Percentiles rank a stretch among this genome's conserved stretches.
Conservation (phyloP, 2,329 filamentous ascomycete genomes). For the Botrytis sinoallii region DNA sequence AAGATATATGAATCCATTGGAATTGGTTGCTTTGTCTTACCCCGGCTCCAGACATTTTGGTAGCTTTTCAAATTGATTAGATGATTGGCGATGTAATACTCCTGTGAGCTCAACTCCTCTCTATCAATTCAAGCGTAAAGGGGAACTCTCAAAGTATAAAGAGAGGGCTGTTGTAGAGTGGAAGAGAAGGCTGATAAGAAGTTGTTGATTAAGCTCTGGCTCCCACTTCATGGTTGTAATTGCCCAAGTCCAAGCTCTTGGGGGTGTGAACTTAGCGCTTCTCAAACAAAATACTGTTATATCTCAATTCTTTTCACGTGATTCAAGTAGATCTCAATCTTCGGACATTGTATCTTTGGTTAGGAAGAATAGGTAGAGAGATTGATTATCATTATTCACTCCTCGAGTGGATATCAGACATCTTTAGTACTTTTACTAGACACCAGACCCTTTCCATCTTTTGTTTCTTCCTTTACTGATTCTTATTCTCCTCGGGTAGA, state of each 20-base stretch:
- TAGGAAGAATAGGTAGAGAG: background rate
- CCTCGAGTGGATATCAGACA: background rate
- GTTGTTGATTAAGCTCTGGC: constrained; percentile 18
- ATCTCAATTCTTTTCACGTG: constrained; percentile 9
- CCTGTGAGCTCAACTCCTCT: background rate
- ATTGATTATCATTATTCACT: background rate
- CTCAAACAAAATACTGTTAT: background rate
- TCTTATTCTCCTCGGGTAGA: constrained; percentile 9
- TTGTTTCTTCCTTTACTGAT: background rate
- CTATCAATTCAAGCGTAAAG: background rate
- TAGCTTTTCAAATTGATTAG: background rate
- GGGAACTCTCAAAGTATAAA: background rate
- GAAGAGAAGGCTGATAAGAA: constrained; percentile 17
- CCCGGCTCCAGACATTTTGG: constrained; percentile 52
- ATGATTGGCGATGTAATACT: background rate
- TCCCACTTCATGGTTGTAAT: constrained; percentile 20
- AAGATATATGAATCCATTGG: constrained; percentile 14
- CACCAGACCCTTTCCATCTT: background rate
- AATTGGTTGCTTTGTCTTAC: constrained; percentile 38
- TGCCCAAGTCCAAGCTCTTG: constrained; percentile 12
- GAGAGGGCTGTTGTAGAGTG: background rate
- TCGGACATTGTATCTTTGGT: background rate
- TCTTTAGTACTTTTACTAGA: background rate
- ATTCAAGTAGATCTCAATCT: background rate
- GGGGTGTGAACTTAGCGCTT: constrained; percentile 14